phyloP scores from a whole-genome alignment of 2,329 filamentous ascomycete genomes.

The Penicillium sp. region DNA sequence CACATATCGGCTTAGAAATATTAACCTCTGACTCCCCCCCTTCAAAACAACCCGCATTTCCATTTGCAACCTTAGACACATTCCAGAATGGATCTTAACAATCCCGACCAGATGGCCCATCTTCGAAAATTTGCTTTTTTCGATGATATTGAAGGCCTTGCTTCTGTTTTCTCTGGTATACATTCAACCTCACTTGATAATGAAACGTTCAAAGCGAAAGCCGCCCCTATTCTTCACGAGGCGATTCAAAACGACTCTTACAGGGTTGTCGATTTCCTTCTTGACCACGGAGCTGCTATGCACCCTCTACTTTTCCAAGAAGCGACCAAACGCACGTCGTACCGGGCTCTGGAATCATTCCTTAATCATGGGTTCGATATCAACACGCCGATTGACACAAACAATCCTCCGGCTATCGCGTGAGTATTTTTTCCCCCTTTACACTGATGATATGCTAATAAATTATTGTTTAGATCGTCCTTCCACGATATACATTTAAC shows the following conservation, averaged over 20 bases:
- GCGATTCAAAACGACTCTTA: neutral
- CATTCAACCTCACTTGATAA: neutral
- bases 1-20: too few relatives aligned
- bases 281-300: neutral
- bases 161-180: neutral
- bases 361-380: neutral
- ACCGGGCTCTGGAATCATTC: neutral
- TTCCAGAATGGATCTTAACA: neutral
- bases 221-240: neutral
- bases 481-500: neutral
- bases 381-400: neutral
- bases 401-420: neutral
- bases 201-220: neutral
- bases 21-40: too few relatives aligned
- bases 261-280: neutral
- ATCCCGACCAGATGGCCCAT: neutral
- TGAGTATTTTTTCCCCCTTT: neutral
- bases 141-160: neutral
- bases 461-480: slow-evolving; percentile 1
- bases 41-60: too few relatives aligned
- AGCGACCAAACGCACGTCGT: neutral
- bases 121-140: neutral
- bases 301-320: neutral
- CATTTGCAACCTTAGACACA: neutral
- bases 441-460: neutral